phyloP scores from a whole-genome alignment of 1,284 basidiomycete species.

The Pisolithus thermaeus region DNA sequence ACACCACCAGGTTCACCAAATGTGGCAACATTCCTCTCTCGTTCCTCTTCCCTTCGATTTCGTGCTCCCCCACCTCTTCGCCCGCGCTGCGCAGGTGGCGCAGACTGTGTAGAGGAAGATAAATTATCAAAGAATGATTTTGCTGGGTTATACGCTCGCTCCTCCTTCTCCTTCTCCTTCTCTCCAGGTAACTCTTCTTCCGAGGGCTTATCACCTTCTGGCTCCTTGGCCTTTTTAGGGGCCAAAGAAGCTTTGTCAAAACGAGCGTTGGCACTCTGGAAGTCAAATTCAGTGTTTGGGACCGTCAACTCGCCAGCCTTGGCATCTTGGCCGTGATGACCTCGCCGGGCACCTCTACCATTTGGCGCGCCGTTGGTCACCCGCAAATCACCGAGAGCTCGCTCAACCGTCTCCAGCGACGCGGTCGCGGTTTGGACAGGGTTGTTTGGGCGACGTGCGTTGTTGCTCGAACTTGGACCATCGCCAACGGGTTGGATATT shows the following conservation, averaged over 20 bases:
- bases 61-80: constrained; percentile 49
- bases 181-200: constrained; percentile 16
- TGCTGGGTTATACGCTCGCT: constrained; percentile 61
- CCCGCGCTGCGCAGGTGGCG: constrained; percentile 33
- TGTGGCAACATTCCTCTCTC: constrained; percentile 73
- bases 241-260: constrained; percentile 66
- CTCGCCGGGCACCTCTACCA: constrained; percentile 35
- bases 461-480: constrained; percentile 19
- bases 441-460: constrained; percentile 30
- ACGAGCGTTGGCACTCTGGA: constrained; percentile 62
- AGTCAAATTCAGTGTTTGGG: constrained; percentile 73
- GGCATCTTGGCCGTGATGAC: constrained; percentile 18
- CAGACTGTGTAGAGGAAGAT: constrained; percentile 47
- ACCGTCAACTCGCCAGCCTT: constrained; percentile 43
- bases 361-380: constrained; percentile 39
- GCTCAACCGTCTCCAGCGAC: constrained; percentile 72
- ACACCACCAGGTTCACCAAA: constrained; percentile 78
- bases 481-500: constrained; percentile 12
- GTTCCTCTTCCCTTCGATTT: constrained; percentile 70
- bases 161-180: constrained; percentile 25
- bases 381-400: constrained; percentile 71
- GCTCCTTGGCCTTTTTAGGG: constrained; percentile 28
- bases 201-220: constrained; percentile 15
- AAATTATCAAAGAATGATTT: constrained; percentile 76
- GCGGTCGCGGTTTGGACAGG: constrained; percentile 66